Conservation (phyloP, 768 basidiomycete genomes). For the Rossbeevera mucosa region DNA sequence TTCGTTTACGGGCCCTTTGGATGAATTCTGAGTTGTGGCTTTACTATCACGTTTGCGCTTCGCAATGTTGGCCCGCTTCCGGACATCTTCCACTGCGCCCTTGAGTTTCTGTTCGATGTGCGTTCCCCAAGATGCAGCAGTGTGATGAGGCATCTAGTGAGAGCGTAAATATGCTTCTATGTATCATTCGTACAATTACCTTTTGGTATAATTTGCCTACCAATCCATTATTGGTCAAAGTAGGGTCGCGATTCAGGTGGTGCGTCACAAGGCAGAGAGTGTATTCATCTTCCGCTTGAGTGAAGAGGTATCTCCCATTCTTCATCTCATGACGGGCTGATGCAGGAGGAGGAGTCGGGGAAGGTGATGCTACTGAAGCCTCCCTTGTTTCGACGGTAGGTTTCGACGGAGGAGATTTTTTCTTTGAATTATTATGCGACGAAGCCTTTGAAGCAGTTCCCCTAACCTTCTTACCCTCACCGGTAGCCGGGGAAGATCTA, state of each 20-base stretch:
- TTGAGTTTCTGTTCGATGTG: constrained; percentile 33
- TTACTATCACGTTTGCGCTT: constrained; percentile 37
- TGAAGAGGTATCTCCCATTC: constrained; percentile 40
- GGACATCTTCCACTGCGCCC: constrained; percentile 41
- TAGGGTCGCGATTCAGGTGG: constrained; percentile 45
- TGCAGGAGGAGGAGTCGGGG: constrained; percentile 47
- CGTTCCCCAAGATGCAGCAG: constrained; percentile 45
- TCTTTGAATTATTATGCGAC: constrained; percentile 8
- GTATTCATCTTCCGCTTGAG: constrained; percentile 49
- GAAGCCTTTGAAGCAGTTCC: constrained; percentile 8
- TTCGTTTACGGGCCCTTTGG: not conserved
- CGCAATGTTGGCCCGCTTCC: constrained; percentile 49
- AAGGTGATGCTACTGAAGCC: constrained; percentile 14
- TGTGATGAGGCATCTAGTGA: constrained; percentile 58
- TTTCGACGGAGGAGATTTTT: not conserved
- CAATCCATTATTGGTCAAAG: constrained; percentile 37
- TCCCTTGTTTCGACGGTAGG: not conserved
- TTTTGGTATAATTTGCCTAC: constrained; percentile 40
- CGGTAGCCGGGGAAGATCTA: constrained; percentile 2
- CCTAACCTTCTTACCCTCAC: constrained; percentile 1
- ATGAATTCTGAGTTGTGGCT: not conserved
- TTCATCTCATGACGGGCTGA: constrained; percentile 25
- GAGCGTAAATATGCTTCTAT: not conserved
- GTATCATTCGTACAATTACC: constrained; percentile 29
- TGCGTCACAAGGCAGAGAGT: constrained; percentile 40